These are phyloP conservation scores for Rhizophora apiculata DNA, from an alignment of 345 rosid genomes.

Conservation along the genomic window DNA sequence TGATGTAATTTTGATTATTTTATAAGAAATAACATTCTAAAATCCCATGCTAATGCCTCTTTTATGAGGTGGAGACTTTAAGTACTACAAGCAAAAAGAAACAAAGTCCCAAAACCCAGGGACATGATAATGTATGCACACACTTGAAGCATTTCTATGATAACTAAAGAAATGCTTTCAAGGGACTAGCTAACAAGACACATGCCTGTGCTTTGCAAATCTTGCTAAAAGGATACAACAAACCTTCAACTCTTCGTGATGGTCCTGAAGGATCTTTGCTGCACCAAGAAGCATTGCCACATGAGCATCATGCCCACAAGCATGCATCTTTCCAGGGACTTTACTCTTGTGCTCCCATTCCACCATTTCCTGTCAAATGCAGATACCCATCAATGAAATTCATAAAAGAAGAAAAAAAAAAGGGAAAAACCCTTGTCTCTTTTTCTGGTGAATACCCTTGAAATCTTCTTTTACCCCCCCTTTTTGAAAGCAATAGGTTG, in stretches of 20 bases:
- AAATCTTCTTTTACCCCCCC: too few species aligned
- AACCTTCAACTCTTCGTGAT: slow-evolving; percentile 38
- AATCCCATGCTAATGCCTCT: not conserved
- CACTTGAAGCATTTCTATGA: not conserved
- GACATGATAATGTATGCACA: too few species aligned
- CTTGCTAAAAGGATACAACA: not conserved
- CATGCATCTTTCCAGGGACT: slow-evolving; percentile 80
- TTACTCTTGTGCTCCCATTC: slow-evolving; percentile 90
- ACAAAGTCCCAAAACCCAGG: not conserved
- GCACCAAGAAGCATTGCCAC: slow-evolving; percentile 84
- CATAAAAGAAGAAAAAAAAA: not conserved
- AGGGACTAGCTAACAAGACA: not conserved
- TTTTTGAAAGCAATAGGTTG: not conserved
- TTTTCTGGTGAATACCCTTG: not conserved
- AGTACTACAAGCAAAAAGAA: too few species aligned
- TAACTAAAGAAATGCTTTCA: not conserved
- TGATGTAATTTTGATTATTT: not conserved
- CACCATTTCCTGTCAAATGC: slow-evolving; percentile 65
- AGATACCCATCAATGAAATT: slow-evolving; percentile 9
- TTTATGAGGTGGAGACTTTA: too few species aligned
- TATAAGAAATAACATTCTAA: not conserved
- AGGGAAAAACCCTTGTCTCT: not conserved
- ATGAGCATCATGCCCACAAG: slow-evolving; percentile 91
- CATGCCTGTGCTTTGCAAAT: not conserved
- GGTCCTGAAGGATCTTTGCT: slow-evolving; percentile 69